phyloP scores from a whole-genome alignment of 148 eudicot genomes.

The Persicaria maculosa region DNA sequence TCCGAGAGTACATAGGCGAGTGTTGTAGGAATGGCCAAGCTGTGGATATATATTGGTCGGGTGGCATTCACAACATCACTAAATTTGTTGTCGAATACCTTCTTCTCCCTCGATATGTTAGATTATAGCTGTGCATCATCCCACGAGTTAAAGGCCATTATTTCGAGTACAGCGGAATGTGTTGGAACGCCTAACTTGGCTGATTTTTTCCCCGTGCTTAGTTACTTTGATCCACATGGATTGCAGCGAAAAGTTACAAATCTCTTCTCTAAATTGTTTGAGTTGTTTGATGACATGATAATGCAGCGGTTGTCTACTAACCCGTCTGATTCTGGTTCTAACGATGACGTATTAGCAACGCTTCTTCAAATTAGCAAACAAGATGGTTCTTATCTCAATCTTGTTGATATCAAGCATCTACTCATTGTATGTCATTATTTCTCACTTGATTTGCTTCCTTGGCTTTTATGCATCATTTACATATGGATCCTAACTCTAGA shows the following conservation, averaged over 20 bases:
- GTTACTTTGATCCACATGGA: conserved; percentile 33
- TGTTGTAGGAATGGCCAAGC: conserved; percentile 1
- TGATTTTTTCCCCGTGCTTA: conserved; percentile 39
- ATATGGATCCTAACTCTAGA: too few species aligned
- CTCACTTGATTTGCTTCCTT: too few species aligned
- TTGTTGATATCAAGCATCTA: not conserved
- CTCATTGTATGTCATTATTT: not conserved
- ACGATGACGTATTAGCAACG: not conserved
- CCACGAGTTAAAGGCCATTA: conserved; percentile 24
- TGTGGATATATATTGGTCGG: conserved; percentile 13
- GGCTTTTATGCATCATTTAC: too few species aligned
- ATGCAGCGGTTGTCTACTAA: not conserved
- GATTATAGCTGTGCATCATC: conserved; percentile 13
- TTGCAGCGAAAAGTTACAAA: conserved; percentile 26
- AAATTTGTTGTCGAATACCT: conserved; percentile 25
- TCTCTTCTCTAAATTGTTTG: conserved; percentile 40
- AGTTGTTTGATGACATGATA: not conserved
- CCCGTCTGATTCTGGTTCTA: too few species aligned
- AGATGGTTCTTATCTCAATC: not conserved
- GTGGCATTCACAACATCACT: conserved; percentile 26
- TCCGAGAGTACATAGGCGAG: conserved; percentile 17
- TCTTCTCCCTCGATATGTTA: conserved; percentile 24
- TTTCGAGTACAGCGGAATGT: conserved; percentile 24
- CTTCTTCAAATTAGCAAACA: not conserved
- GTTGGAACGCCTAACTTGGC: conserved; percentile 49